Evolutionary conservation across 148 eudicot genomes (phyloP).

Genomic region (Chenopodium suecicum): DNA sequence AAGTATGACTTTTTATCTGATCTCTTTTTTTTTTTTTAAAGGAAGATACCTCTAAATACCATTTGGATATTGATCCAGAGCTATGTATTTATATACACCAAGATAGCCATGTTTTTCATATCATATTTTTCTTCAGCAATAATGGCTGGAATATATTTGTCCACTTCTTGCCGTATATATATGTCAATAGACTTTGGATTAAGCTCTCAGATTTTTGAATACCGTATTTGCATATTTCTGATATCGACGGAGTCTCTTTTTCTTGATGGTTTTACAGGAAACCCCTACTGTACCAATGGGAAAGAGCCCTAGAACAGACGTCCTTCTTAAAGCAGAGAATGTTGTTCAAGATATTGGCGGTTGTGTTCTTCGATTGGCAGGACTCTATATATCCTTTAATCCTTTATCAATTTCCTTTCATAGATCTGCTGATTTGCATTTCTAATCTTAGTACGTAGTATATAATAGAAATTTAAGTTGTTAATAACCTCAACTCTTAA

Average conservation of each 20-base stretch:
- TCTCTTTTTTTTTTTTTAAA: neutral
- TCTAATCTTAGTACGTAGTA: neutral
- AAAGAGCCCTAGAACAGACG: slow-evolving; percentile 75
- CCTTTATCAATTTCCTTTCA: slow-evolving; percentile 41
- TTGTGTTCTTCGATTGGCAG: slow-evolving; percentile 78
- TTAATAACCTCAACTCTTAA: slow-evolving; percentile 44
- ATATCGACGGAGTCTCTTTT: neutral
- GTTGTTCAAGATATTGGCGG: slow-evolving; percentile 69
- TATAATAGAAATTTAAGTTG: neutral
- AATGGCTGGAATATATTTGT: neutral
- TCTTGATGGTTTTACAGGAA: slow-evolving; percentile 39
- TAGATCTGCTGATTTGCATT: neutral
- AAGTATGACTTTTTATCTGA: neutral
- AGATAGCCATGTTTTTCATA: neutral
- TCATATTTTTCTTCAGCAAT: neutral
- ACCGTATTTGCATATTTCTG: neutral
- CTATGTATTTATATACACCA: neutral
- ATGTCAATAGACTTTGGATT: neutral
- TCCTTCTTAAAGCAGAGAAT: slow-evolving; percentile 71
- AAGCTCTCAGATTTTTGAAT: neutral
- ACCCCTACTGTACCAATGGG: slow-evolving; percentile 76
- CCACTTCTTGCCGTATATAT: too few relatives aligned
- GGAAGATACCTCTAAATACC: neutral
- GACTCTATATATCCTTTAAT: slow-evolving; percentile 96
- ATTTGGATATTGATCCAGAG: neutral